Percentiles rank a stretch among this genome's conserved stretches.
Conservation (phyloP, 805 yeast genomes). For the Cyberlindnera maclurae region DNA sequence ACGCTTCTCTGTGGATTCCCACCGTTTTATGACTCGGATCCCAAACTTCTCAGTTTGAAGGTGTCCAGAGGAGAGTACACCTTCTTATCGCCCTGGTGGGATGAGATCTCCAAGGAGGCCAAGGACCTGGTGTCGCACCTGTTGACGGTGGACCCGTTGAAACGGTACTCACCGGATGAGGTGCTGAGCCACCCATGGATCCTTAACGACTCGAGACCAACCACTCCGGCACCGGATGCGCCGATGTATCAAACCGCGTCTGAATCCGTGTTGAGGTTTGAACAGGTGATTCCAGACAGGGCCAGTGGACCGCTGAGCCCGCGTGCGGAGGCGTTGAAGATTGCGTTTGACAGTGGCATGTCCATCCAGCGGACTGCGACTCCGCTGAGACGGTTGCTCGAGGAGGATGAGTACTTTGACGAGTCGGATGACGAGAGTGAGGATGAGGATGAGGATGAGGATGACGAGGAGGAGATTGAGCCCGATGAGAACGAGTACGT, state of each 20-base stretch:
- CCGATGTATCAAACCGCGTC: constrained; percentile 20
- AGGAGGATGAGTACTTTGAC: constrained; percentile 22
- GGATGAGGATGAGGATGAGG: constrained; percentile 4
- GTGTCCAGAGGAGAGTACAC: constrained; percentile 66
- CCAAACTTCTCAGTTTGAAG: constrained; percentile 68
- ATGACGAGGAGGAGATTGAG: constrained; percentile 5
- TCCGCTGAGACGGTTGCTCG: constrained; percentile 20
- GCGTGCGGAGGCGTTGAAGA: constrained; percentile 75
- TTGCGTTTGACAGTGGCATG: constrained; percentile 79
- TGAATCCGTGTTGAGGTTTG: constrained; percentile 19
- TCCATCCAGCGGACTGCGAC: constrained; percentile 61
- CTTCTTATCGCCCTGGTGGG: constrained; percentile 83
- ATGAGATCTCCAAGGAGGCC: constrained; percentile 81
- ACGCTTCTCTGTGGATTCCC: constrained; percentile 96
- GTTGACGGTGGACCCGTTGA: constrained; percentile 73
- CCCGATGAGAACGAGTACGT: constrained; percentile 7
- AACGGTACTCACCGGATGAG: constrained; percentile 71
- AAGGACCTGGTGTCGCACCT: constrained; percentile 74
- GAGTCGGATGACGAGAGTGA: constrained; percentile 21
- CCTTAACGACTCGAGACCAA: constrained; percentile 34
- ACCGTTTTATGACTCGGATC: constrained; percentile 77
- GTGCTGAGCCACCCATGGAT: constrained; percentile 81
- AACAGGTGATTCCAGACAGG: constrained; percentile 21
- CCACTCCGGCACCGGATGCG: constrained; percentile 45
- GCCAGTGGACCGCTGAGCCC: constrained; percentile 41